Base-by-base conservation (phyloP, 2,329 filamentous ascomycete genomes). In the Sphaerulina vaccinii region DNA sequence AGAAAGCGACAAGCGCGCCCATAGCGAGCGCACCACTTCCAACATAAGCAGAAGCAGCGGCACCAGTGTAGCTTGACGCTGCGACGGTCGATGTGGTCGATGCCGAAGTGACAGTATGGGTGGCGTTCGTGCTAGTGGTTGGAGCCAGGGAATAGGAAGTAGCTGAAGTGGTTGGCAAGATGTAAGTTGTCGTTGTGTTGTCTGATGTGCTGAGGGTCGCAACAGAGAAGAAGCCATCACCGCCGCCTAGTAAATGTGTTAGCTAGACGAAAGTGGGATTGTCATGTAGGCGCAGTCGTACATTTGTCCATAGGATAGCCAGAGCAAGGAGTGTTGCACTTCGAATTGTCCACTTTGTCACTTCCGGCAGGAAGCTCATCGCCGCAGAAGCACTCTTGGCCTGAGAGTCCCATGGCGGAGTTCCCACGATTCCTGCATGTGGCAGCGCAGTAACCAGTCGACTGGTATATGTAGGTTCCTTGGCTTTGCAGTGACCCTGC, bases 341-440 rank as follows among this genome's bases (percentile, higher is more conserved):
- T 72, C 6, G 67, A 67, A 64, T 85, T 79, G 41, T 78, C 73
- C 6, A 82, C 78, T 54, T 84, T 67, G 37, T 74, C 73, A 13
- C 72, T 72, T 29, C 74, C 62, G 13, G 84, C 75, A 0, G 90
- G 90, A 41, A 90, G 78, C 54, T 77, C 70, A 57, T 82, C 73
- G 53, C 90, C 90, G 65, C 90, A 95, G 64, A 76, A 88, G 72
- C 90, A 96, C 57, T 82, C 71, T n/a, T 77, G 74, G 13, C 80
- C 80, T 80, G 35, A 88, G 72, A 29, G 78, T n/a, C n/a, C 88
- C 63, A 85, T 82, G 5, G 90, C 86, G 1, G 76, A 59, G 27
- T 78, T 75, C 5, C 73, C 64, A 13, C 37, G 10, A 3, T 70
- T 62, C 19, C 73, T 62, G 65, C 82, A 85, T 56, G 72, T 66